phyloP scores from a whole-genome alignment of 352 stramenopile species.

The Blastocystis sp. region DNA sequence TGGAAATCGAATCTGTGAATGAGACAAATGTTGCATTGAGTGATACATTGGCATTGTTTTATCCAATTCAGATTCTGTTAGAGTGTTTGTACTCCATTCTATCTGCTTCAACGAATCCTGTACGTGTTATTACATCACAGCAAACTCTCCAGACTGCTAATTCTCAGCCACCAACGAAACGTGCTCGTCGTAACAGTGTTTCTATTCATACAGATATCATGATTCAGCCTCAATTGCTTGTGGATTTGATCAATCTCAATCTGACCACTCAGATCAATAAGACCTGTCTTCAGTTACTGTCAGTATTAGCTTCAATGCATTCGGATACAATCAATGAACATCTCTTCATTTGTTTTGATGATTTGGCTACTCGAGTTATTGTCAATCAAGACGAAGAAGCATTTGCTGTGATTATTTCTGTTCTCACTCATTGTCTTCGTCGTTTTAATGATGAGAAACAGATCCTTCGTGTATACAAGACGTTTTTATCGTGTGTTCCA shows the following conservation, averaged over 20 bases:
- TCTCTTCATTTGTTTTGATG: slow-evolving; percentile 45
- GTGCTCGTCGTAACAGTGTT: slow-evolving; percentile 32
- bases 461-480: slow-evolving; percentile 38
- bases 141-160: slow-evolving; percentile 3
- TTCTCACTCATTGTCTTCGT: slow-evolving; percentile 18
- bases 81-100: slow-evolving; percentile 3
- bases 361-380: not conserved
- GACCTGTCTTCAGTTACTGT: slow-evolving; percentile 28
- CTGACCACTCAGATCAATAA: slow-evolving; percentile 44
- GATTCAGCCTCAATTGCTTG: slow-evolving; percentile 26
- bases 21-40: not conserved
- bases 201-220: slow-evolving; percentile 6
- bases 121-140: not conserved
- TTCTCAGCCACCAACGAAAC: slow-evolving; percentile 36
- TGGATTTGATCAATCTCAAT: slow-evolving; percentile 36
- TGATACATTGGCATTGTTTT: slow-evolving; percentile 6
- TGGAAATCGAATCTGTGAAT: slow-evolving; percentile 20
- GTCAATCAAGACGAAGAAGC: slow-evolving; percentile 34
- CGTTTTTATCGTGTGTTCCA: slow-evolving; percentile 35
- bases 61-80: slow-evolving; percentile 38
- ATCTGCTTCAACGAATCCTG: not conserved
- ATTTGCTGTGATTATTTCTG: slow-evolving; percentile 22
- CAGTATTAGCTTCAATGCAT: not conserved
- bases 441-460: slow-evolving; percentile 9
- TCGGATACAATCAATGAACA: not conserved